Evolutionary conservation across 129 eudicot genomes (phyloP).

Genomic region (Chrysanthemum makinoi): DNA sequence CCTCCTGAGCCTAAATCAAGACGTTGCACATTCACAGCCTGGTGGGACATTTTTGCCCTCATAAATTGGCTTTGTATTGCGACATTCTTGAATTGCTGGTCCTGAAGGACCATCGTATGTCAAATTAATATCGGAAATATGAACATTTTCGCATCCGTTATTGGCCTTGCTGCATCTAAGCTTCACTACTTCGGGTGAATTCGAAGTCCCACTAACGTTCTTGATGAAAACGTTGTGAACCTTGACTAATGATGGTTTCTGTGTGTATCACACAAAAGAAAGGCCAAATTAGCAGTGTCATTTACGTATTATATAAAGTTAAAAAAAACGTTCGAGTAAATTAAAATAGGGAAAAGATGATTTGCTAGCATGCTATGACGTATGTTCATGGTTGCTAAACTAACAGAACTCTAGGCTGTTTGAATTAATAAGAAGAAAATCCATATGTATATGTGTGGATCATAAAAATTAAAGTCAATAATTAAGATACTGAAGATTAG

Average conservation of each 20-base stretch:
- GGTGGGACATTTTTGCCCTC: slow-evolving; percentile 42
- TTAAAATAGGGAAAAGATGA: no score
- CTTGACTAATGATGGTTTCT: slow-evolving; percentile 56
- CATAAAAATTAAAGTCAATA: no score
- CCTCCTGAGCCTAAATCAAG: slow-evolving; percentile 10
- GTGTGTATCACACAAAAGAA: background rate
- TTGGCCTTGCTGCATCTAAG: slow-evolving; percentile 49
- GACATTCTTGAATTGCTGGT: slow-evolving; percentile 36
- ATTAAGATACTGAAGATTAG: no score
- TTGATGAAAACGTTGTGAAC: slow-evolving; percentile 45
- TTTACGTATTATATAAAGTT: background rate
- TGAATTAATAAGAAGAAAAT: no score
- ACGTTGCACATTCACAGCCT: slow-evolving; percentile 1
- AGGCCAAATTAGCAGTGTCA: slow-evolving; percentile 2
- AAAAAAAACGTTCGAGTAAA: background rate
- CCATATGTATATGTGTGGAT: no score
- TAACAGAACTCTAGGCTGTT: no score
- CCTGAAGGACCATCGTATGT: slow-evolving; percentile 41
- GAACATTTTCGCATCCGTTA: slow-evolving; percentile 53
- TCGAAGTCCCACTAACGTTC: slow-evolving; percentile 47
- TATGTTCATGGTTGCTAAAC: no score
- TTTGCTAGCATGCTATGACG: no score
- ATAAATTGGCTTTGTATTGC: slow-evolving; percentile 41
- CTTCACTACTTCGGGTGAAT: slow-evolving; percentile 35
- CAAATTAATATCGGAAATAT: slow-evolving; percentile 47